Conservation (phyloP, 1,284 basidiomycete genomes). For the Cerioporus squamosus region DNA sequence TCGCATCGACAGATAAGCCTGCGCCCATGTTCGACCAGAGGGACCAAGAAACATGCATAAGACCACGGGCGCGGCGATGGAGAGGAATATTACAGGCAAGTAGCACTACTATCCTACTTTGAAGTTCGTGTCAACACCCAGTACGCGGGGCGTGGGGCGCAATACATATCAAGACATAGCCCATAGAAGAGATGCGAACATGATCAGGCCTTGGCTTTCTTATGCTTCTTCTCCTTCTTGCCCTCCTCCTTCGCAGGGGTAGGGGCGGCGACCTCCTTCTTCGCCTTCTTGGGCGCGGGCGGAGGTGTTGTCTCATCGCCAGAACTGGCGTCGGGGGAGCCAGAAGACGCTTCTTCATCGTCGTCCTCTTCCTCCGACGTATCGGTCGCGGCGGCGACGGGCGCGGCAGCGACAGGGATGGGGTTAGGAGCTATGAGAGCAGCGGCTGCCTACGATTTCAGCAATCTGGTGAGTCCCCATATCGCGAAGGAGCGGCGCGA, state of each 20-base stretch:
- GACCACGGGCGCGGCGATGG: not conserved
- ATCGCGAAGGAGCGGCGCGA: not conserved
- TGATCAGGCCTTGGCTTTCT: slow-evolving; percentile 32
- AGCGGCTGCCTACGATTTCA: not conserved
- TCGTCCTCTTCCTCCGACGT: not conserved
- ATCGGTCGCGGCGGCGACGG: not conserved
- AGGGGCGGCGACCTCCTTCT: slow-evolving; percentile 20
- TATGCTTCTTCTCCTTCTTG: slow-evolving; percentile 35
- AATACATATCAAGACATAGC: slow-evolving; percentile 6
- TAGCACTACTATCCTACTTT: slow-evolving; percentile 19
- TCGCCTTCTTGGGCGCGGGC: slow-evolving; percentile 26
- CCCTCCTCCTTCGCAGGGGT: slow-evolving; percentile 15
- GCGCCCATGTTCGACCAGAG: too few relatives aligned
- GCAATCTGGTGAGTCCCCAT: not conserved
- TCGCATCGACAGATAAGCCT: too few relatives aligned
- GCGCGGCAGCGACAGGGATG: slow-evolving; percentile 24
- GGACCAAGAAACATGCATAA: not conserved
- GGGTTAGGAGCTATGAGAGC: not conserved
- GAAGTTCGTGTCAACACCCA: slow-evolving; percentile 9
- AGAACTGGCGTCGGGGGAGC: not conserved
- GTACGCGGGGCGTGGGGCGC: not conserved
- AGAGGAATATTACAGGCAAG: slow-evolving; percentile 11
- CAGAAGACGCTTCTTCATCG: not conserved
- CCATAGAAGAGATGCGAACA: not conserved
- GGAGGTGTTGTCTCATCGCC: slow-evolving; percentile 33